These are phyloP conservation scores for Talaromyces sp. DNA, from an alignment of 2,329 filamentous ascomycete species.

Conservation along the genomic window DNA sequence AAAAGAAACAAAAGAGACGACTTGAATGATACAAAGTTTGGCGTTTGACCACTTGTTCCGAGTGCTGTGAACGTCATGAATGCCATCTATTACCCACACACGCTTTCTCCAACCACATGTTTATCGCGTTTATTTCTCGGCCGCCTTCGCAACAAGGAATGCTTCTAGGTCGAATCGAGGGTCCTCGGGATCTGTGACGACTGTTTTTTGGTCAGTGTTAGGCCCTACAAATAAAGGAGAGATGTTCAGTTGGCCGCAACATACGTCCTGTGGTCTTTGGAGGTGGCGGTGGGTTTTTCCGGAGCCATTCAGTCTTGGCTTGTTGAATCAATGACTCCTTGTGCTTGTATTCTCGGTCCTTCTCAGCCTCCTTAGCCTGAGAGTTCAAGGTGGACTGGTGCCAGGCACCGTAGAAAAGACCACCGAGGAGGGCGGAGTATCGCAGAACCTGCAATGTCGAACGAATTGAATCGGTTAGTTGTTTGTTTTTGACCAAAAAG, in stretches of 20 bases:
- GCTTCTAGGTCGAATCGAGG: conserved; percentile 92
- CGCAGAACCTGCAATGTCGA: conserved; percentile 72
- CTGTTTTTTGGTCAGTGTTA: conserved; percentile 35
- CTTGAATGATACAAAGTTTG: conserved; percentile 36
- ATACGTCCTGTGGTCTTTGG: conserved; percentile 36
- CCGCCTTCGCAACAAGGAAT: conserved; percentile 62
- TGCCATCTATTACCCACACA: conserved; percentile 23
- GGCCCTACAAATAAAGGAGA: not conserved
- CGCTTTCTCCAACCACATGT: conserved; percentile 18
- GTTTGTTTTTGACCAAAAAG: conserved; percentile 8
- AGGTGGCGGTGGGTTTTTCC: conserved; percentile 61
- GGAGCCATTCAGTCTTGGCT: conserved; percentile 85
- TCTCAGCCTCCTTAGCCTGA: conserved; percentile 63
- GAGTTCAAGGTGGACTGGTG: conserved; percentile 80
- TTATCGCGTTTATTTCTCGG: conserved; percentile 31
- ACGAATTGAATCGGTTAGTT: conserved; percentile 13
- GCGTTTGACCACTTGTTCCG: conserved; percentile 22
- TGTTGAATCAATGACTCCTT: conserved; percentile 88
- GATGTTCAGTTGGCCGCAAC: conserved; percentile 14
- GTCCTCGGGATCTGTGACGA: conserved; percentile 71
- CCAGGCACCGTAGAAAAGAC: conserved; percentile 91
- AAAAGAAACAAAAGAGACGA: conserved; percentile 26
- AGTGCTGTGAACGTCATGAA: conserved; percentile 15
- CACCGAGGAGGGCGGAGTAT: conserved; percentile 87
- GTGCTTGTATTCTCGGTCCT: conserved; percentile 79